Percentiles rank a stretch among this genome's conserved stretches.
Conservation (phyloP, 2,329 filamentous ascomycete species). For the Beauveria sp. region DNA sequence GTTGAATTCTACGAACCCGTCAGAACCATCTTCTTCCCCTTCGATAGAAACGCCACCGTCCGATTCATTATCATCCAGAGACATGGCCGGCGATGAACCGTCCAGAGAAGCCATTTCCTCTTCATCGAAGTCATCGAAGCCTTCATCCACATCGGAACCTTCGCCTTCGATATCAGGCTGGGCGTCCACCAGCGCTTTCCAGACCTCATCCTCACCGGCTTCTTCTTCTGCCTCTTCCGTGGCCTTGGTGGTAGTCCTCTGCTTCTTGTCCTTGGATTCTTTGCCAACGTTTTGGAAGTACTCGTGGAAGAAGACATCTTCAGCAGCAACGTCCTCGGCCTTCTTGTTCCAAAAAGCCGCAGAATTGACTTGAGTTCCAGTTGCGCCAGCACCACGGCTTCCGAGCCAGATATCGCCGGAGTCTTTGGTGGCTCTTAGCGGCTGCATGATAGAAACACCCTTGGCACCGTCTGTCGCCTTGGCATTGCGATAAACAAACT, state of each 20-base stretch:
- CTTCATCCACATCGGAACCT: conserved; percentile 48
- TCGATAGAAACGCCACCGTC: conserved; percentile 36
- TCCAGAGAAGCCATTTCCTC: conserved; percentile 42
- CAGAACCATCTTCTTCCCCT: conserved; percentile 31
- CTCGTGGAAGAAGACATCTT: conserved; percentile 97
- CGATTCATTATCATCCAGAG: conserved; percentile 34
- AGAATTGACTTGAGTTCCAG: conserved; percentile 58
- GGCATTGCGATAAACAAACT: conserved; percentile 95
- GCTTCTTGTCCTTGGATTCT: conserved; percentile 46
- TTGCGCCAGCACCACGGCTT: conserved; percentile 36
- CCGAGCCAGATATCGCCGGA: conserved; percentile 50
- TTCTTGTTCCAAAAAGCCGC: conserved; percentile 89
- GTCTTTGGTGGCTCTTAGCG: conserved; percentile 50
- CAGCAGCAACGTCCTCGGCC: conserved; percentile 75
- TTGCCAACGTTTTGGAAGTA: conserved; percentile 80
- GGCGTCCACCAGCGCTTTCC: conserved; percentile 80
- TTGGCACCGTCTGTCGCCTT: conserved; percentile 62
- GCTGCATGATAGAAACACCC: conserved; percentile 94
- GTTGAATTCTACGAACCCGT: conserved; percentile 32
- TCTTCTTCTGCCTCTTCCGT: conserved; percentile 51
- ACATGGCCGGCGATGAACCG: conserved; percentile 29
- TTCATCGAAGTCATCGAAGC: conserved; percentile 41
- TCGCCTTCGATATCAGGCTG: conserved; percentile 55
- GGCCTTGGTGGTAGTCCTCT: conserved; percentile 48
- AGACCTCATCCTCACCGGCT: conserved; percentile 71